phyloP scores from a whole-genome alignment of 345 rosid species.

The Mercurialis annua region DNA sequence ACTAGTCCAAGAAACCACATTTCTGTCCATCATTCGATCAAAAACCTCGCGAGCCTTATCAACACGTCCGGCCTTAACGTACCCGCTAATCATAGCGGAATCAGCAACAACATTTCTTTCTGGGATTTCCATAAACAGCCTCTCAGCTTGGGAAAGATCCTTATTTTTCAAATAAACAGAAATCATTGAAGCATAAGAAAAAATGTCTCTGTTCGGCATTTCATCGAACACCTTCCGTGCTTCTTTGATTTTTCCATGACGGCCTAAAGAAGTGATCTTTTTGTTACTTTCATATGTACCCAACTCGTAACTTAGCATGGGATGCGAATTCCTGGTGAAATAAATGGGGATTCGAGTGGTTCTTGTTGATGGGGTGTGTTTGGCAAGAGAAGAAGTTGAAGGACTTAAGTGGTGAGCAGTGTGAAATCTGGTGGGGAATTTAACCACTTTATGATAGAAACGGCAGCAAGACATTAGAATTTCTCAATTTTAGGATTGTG shows the following conservation, averaged over 20 bases:
- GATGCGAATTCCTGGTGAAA: neutral
- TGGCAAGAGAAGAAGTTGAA: neutral
- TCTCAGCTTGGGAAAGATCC: constrained; percentile 9
- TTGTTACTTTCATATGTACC: neutral
- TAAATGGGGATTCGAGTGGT: neutral
- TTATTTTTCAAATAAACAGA: constrained; percentile 7
- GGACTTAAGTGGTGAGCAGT: constrained; percentile 1
- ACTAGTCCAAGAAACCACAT: constrained; percentile 15
- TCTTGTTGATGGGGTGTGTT: neutral
- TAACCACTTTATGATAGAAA: neutral
- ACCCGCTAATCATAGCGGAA: constrained; percentile 14
- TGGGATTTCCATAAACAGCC: neutral
- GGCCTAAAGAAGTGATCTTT: constrained; percentile 4
- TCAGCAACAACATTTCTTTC: constrained; percentile 9
- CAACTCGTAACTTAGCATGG: neutral
- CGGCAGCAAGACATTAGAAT: neutral
- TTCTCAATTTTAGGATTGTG: too few species aligned
- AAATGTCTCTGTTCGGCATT: constrained; percentile 8
- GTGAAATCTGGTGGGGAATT: neutral
- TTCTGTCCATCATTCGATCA: constrained; percentile 9
- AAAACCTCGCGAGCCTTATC: constrained; percentile 13
- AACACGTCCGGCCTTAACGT: constrained; percentile 5
- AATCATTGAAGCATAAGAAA: constrained; percentile 18
- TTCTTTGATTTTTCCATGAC: constrained; percentile 7
- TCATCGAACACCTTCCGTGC: constrained; percentile 15